Evolutionary conservation across 2,329 filamentous ascomycete genomes (phyloP).

Genomic region (Pleomassaria siparia): DNA sequence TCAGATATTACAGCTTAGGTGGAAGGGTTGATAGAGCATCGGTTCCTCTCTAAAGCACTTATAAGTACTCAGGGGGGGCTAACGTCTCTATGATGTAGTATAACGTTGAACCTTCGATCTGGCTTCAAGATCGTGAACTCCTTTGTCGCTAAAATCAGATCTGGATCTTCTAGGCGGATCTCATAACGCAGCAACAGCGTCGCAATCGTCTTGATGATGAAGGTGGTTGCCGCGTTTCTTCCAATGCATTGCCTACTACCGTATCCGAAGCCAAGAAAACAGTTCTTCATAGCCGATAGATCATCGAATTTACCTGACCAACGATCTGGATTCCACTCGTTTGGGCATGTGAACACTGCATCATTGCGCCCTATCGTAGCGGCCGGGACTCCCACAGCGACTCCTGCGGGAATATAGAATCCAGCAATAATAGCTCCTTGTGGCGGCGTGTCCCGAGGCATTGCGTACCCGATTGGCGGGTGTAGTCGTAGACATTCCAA

Average conservation of each 20-base stretch:
- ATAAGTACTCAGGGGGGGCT: too few species aligned
- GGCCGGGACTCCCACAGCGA: slow-evolving; percentile 18
- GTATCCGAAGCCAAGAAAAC: slow-evolving; percentile 16
- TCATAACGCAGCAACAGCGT: slow-evolving; percentile 13
- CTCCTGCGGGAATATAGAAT: slow-evolving; percentile 12
- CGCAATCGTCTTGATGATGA: slow-evolving; percentile 18
- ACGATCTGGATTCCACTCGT: slow-evolving; percentile 12
- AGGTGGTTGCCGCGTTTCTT: slow-evolving; percentile 17
- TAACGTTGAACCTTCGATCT: slow-evolving; percentile 12
- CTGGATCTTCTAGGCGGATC: slow-evolving; percentile 11
- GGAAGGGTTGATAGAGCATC: too few species aligned
- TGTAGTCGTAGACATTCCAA: slow-evolving; percentile 16
- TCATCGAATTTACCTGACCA: slow-evolving; percentile 8
- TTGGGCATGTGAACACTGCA: slow-evolving; percentile 8
- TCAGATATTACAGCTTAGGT: too few species aligned
- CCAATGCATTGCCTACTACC: slow-evolving; percentile 19
- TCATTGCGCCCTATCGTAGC: slow-evolving; percentile 14
- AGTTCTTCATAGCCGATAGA: slow-evolving; percentile 14
- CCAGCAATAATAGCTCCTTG: slow-evolving; percentile 11
- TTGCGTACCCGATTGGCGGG: slow-evolving; percentile 16
- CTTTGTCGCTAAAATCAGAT: slow-evolving; percentile 14
- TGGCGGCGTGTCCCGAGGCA: slow-evolving; percentile 17
- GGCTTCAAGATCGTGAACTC: slow-evolving; percentile 20
- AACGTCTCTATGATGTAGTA: slow-evolving; percentile 1
- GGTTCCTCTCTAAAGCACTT: too few species aligned